These are phyloP conservation scores for Neofusicoccum parvum DNA, from an alignment of 2,329 filamentous ascomycete genomes.

Conservation along the genomic window DNA sequence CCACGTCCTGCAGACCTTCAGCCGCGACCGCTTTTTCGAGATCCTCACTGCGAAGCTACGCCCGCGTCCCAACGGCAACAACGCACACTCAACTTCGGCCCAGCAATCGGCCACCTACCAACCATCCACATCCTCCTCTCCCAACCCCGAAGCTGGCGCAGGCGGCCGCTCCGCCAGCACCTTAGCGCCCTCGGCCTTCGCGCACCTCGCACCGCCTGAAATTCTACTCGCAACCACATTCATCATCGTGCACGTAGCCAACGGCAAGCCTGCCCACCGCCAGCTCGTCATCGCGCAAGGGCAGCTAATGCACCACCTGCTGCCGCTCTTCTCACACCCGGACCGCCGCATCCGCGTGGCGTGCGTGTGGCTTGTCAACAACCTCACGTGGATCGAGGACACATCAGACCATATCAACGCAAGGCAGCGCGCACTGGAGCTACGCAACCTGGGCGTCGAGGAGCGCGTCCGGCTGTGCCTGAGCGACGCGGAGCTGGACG, in stretches of 20 bases:
- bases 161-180: conserved; percentile 10
- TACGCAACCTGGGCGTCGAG: conserved; percentile 72
- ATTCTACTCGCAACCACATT: conserved; percentile 78
- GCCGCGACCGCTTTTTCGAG: conserved; percentile 76
- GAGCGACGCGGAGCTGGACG: conserved; percentile 76
- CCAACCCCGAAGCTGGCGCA: conserved; percentile 19
- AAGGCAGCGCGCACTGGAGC: conserved; percentile 65
- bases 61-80: conserved; percentile 25
- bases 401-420: conserved; percentile 66
- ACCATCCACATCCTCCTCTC: conserved; percentile 18
- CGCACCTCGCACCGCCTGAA: conserved; percentile 47
- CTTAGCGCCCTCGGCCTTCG: not conserved
- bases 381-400: conserved; percentile 83
- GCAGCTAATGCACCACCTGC: conserved; percentile 71
- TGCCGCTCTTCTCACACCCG: conserved; percentile 72
- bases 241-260: conserved; percentile 85
- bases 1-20: conserved; percentile 74
- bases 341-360: conserved; percentile 74
- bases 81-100: not conserved
- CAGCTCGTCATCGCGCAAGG: conserved; percentile 67
- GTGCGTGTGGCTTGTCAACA: conserved; percentile 82
- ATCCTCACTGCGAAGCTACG: conserved; percentile 79
- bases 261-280: conserved; percentile 75
- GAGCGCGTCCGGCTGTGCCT: conserved; percentile 63
- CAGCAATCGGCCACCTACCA: conserved; percentile 17